Evolutionary conservation across 495 filamentous ascomycete species (phyloP), one percentile per base, ranked within the genome.

Genomic region (Podospora bellae-mahoneyi): DNA sequence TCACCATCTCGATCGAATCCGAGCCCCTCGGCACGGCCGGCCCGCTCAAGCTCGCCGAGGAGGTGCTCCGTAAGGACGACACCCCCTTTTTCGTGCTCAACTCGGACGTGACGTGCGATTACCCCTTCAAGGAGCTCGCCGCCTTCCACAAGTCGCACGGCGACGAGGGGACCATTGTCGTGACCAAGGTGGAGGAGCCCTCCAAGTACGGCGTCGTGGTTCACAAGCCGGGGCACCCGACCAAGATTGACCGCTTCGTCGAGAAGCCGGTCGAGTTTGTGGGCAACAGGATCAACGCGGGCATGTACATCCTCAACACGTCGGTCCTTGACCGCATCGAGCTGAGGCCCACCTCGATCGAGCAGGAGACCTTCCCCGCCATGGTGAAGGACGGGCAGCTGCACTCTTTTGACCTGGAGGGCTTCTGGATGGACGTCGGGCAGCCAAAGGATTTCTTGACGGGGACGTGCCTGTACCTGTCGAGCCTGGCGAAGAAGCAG

Each of bases 381-480:
- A 96, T 99, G 74, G 90, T 89, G 79, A 88, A 85, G 74, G 96
- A 97, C 76, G 92, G 93, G 64, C 88, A 96, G 80, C 82, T 99
- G 60, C 95, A 99, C 86, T 97, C 94, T 2, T 97, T 97, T 78
- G 95, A 99, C 78, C 86, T 99, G 53, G 96, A 99, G 71, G 94
- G 95, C 71, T 99, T 97, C 85, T 99, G 95, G 95, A 99, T 99
- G 95, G 95, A 99, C 74, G 94, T 99, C 67, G 95, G 95, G 73
- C 95, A 99, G 79, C 95, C 95, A 64, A 99, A 99, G 82, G 95
- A 99, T 78, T 99, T 99, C 86, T 84, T 99, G 63, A 92, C 89
- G 39, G 95, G 95, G 68, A 98, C 95, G 70, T 99, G 96, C 79
- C 87, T 99, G 62, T 99, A 98, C 83, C 89, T 99, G 62, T 96